Evolutionary conservation across 495 filamentous ascomycete genomes (phyloP), one percentile per base, ranked within the genome.

Genomic region (Talaromyces adpressus): DNA sequence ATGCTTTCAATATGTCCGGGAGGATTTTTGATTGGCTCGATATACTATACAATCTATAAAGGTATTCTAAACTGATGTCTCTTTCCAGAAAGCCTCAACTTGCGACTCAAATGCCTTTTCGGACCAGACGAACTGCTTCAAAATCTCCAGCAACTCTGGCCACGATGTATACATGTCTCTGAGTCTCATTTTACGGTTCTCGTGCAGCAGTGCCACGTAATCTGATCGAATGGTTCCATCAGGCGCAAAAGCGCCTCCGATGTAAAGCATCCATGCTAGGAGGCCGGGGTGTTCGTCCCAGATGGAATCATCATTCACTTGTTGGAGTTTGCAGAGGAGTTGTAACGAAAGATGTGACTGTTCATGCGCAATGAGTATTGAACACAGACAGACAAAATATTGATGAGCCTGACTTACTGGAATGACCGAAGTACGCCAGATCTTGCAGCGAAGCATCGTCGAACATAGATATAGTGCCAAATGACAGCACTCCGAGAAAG

Each of bases 61-160:
- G 4, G 16, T 20, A 27, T 16, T 25, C 12, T 29, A 59, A 9
- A n/a, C 1, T 25, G n/a, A 59, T 1, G 57, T 59, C 56, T 73
- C 70, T 64, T 63, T 63, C 72, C 72, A 77, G 34, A 78, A 70
- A 11, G 61, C 62, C 64, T 69, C 71, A 3, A 73, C 63, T 6
- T 70, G 69, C 8, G 65, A 47, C 34, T 59, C 32, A 45, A 76
- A 77, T 57, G 75, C 73, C 20, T 70, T 72, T 6, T 77, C 75
- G 4, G 73, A 79, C 76, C 75, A 79, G 57, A 76, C 70, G 56
- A 74, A 77, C 41, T 67, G 63, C 68, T 66, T 70, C 45, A 77
- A 56, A 34, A 72, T 59, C 34, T 47, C 62, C 49, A 67, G 66
- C 34, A 72, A 18, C 59, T 73, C 68, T 22, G 67, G 23, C 74